Base-by-base conservation (phyloP, 768 basidiomycete genomes). In the Nidularia sp. region DNA sequence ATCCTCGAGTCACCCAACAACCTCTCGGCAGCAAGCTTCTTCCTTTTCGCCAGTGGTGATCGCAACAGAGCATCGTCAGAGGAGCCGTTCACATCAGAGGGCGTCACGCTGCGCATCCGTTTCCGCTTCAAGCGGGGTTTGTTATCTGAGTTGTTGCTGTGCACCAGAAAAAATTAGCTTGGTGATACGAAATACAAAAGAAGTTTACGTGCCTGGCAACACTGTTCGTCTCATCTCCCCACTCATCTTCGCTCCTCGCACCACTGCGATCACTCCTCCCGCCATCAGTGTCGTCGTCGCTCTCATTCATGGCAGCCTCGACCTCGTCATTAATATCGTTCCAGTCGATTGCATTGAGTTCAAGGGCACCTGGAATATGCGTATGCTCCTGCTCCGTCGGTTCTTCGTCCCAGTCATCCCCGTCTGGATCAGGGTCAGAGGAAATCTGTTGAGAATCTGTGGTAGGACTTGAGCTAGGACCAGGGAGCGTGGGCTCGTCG, bases 261-360 rank as follows among this genome's bases (percentile, higher is more conserved):
- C 22, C 43, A 58, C 70, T 76, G 62, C 60, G 66, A 55, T 61
- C 54, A 63, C 73, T 79, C 62, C 60, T 68, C 56, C 63, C 72
- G 12, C 58, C 68, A 34, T 72, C 75, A 7, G 80, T 79, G 32
- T 82, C 81, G 49, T 86, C 85, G 54, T 88, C 84, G 56, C 84
- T 85, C 73, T 90, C 88, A 55, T 84, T 86, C 81, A 94, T 83
- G 36, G 89, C 86, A 42, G 86, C 92, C 55, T 93, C 90, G 34
- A 94, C 86, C 62, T 95, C 94, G 53, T 87, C 82, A 62, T 90
- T 89, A 58, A 91, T 86, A 58, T 85, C 86, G 58, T 84, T 81
- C 87, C 91, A 93, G 64, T 92, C 78, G 51, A 91, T 84, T 45
- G 82, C 82, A 53, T 70, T 76, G 52, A 85, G 71, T 63, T 80